Evolutionary conservation across 1,139 yeast genomes (phyloP).

Genomic region (Blastobotrys petasosporus): DNA sequence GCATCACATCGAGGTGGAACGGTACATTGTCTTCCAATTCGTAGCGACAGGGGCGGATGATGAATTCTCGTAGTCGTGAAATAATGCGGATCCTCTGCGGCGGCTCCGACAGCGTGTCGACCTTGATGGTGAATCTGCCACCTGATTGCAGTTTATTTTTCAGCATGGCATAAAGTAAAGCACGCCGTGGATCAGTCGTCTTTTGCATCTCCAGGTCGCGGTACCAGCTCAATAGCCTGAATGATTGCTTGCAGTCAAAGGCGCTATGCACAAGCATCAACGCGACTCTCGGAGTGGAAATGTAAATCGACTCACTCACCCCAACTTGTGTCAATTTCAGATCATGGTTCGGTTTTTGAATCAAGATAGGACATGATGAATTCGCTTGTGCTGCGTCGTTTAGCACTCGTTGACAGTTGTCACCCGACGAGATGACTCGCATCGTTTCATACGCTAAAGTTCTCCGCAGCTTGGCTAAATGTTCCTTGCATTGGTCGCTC

Average conservation of each 20-base stretch:
- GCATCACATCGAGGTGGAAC: too few relatives aligned
- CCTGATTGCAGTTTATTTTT: not conserved
- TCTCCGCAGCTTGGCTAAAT: not conserved
- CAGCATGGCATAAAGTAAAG: not conserved
- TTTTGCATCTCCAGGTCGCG: slow-evolving; percentile 4
- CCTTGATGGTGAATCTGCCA: not conserved
- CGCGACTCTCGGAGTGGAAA: slow-evolving; percentile 6
- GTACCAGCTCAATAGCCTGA: slow-evolving; percentile 5
- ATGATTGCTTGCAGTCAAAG: not conserved
- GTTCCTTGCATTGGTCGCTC: not conserved
- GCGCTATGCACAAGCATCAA: slow-evolving; percentile 3
- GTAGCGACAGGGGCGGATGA: not conserved
- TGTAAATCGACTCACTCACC: not conserved
- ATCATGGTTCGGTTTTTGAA: not conserved
- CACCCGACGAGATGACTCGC: not conserved
- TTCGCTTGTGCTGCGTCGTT: not conserved
- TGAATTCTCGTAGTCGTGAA: not conserved
- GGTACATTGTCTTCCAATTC: too few relatives aligned
- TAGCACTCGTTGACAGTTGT: not conserved
- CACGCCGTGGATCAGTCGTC: not conserved
- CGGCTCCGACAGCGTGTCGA: not conserved
- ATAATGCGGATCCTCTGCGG: too few relatives aligned
- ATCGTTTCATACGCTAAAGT: slow-evolving; percentile 3
- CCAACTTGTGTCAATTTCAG: too few relatives aligned
- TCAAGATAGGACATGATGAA: not conserved